Percentiles rank a stretch among this genome's conserved stretches.
Evolutionary conservation across 2,329 filamentous ascomycete species (phyloP).

Genomic region (Trichoderma cornu-damae): DNA sequence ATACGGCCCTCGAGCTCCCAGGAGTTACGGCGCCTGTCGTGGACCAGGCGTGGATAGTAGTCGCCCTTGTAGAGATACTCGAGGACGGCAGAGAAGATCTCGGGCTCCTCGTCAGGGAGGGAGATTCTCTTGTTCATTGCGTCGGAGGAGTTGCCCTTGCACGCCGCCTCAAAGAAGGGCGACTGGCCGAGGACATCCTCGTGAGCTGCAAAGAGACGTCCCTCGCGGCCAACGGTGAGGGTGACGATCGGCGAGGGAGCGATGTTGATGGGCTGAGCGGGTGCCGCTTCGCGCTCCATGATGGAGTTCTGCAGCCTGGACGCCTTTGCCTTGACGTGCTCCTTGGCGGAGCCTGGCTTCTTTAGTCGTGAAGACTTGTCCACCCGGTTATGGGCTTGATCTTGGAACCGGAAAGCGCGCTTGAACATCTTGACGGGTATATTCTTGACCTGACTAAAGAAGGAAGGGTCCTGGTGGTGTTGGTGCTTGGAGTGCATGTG

Average conservation of each 20-base stretch:
- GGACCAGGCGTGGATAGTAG: constrained; percentile 85
- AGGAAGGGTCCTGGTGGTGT: constrained; percentile 20
- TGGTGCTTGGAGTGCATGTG: neutral
- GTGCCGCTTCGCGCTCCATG: constrained; percentile 47
- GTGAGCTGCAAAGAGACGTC: constrained; percentile 89
- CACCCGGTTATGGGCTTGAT: constrained; percentile 65
- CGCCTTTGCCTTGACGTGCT: constrained; percentile 62
- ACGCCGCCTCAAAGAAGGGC: constrained; percentile 71
- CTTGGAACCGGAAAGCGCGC: constrained; percentile 77
- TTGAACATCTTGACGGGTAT: constrained; percentile 68
- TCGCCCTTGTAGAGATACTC: constrained; percentile 97
- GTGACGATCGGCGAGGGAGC: constrained; percentile 72
- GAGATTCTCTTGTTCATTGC: constrained; percentile 72
- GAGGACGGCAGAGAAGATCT: constrained; percentile 88
- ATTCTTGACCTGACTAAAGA: constrained; percentile 24
- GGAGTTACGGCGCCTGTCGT: constrained; percentile 78
- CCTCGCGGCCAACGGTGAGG: constrained; percentile 75
- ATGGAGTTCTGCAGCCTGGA: constrained; percentile 82
- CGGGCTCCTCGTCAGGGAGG: constrained; percentile 73
- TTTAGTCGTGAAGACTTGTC: constrained; percentile 84
- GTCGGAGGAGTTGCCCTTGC: constrained; percentile 68
- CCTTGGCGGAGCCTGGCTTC: constrained; percentile 51
- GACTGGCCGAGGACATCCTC: constrained; percentile 85
- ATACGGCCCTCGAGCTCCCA: constrained; percentile 76
- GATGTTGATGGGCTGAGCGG: constrained; percentile 21